phyloP scores from a whole-genome alignment of 2,329 filamentous ascomycete genomes.

The Didymella exigua region DNA sequence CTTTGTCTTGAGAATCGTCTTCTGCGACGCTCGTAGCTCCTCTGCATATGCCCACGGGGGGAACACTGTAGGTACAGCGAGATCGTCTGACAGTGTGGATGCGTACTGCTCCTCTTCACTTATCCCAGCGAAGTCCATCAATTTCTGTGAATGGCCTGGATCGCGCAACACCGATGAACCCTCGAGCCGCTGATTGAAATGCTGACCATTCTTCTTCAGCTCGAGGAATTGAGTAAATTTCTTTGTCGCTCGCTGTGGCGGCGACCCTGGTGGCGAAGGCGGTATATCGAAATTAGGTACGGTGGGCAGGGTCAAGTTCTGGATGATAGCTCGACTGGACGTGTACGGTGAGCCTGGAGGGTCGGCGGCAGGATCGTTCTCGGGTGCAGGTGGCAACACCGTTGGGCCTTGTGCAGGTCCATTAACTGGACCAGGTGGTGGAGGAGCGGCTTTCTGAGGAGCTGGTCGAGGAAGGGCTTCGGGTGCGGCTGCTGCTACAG shows the following conservation, averaged over 20 bases:
- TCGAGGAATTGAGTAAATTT: constrained; percentile 77
- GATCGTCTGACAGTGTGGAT: constrained; percentile 57
- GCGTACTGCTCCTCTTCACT: constrained; percentile 66
- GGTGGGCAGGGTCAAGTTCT: constrained; percentile 74
- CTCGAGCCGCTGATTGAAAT: constrained; percentile 78
- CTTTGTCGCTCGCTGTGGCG: constrained; percentile 57
- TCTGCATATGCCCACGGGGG: constrained; percentile 53
- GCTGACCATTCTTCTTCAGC: constrained; percentile 75
- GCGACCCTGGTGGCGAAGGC: constrained; percentile 68
- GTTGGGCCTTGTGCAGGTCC: constrained; percentile 39
- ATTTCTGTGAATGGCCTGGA: constrained; percentile 72
- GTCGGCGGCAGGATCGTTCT: constrained; percentile 17
- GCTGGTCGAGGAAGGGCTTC: constrained; percentile 14
- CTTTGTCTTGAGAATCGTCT: constrained; percentile 41
- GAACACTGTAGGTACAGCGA: constrained; percentile 50
- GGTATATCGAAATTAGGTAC: constrained; percentile 76
- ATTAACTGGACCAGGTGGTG: constrained; percentile 22
- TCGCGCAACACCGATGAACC: constrained; percentile 71
- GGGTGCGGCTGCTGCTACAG: constrained; percentile 22
- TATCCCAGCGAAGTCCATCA: constrained; percentile 71
- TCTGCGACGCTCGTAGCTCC: constrained; percentile 50
- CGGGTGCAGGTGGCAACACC: constrained; percentile 26
- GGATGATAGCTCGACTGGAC: constrained; percentile 66
- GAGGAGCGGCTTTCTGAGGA: constrained; percentile 13
- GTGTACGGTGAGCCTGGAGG: constrained; percentile 68